Evolutionary conservation across 129 eudicot genomes (phyloP).

Genomic region (Kitagawia praeruptora): DNA sequence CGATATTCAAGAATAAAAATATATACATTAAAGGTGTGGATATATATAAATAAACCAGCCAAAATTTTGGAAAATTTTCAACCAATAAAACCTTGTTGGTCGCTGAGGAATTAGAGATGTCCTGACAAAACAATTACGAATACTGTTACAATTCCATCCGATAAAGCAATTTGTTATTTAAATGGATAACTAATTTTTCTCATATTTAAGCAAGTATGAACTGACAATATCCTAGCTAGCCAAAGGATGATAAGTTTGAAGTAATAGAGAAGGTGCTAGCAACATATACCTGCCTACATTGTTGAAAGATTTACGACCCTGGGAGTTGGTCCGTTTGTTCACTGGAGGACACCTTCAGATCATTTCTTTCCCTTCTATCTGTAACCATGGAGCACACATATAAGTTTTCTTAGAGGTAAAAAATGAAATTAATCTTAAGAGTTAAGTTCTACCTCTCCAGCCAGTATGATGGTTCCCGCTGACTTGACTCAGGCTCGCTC

Average conservation of each 20-base stretch:
- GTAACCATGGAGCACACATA: neutral
- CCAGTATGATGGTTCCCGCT: conserved; percentile 9
- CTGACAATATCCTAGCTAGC: neutral
- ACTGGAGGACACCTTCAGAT: conserved; percentile 30
- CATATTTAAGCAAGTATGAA: neutral
- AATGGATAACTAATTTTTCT: too few species aligned
- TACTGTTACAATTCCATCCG: too few species aligned
- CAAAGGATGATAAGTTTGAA: neutral
- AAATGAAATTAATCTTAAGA: neutral
- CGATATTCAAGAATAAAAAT: too few species aligned
- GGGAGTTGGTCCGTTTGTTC: conserved; percentile 28
- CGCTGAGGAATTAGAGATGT: too few species aligned
- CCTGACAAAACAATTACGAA: too few species aligned
- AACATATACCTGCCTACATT: conserved; percentile 32
- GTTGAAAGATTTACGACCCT: conserved; percentile 25
- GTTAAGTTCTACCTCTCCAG: conserved; percentile 20
- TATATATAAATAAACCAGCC: too few species aligned
- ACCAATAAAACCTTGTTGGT: too few species aligned
- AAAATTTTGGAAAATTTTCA: too few species aligned
- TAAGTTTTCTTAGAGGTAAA: neutral
- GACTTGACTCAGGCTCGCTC: conserved; percentile 14
- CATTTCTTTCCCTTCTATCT: conserved; percentile 22
- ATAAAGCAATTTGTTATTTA: too few species aligned
- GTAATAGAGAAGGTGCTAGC: neutral
- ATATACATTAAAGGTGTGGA: too few species aligned